Percentiles rank a stretch among this genome's conserved stretches.
phyloP scores from a whole-genome alignment of 768 basidiomycete species.

The Gloeostereum incarnatum region DNA sequence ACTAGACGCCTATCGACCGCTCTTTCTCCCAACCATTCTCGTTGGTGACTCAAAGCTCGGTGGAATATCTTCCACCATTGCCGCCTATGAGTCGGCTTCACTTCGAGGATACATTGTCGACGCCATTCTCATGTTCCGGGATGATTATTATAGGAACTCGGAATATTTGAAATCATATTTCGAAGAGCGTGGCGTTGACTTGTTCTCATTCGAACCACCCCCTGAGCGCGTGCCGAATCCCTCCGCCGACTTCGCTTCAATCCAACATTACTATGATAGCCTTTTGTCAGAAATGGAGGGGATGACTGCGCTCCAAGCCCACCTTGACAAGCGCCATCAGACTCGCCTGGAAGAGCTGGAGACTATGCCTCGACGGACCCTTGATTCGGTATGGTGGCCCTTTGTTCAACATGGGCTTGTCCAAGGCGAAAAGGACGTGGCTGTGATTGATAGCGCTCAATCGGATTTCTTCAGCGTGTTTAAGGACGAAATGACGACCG shows the following conservation, averaged over 20 bases:
- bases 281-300: slow-evolving; percentile 26
- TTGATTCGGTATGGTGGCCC: slow-evolving; percentile 90
- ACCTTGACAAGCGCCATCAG: slow-evolving; percentile 56
- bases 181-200: slow-evolving; percentile 52
- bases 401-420: slow-evolving; percentile 87
- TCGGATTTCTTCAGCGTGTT: slow-evolving; percentile 82
- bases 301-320: slow-evolving; percentile 37
- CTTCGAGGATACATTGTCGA: slow-evolving; percentile 90
- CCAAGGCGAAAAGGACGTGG: slow-evolving; percentile 62
- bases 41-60: slow-evolving; percentile 86
- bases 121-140: slow-evolving; percentile 73
- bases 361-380: slow-evolving; percentile 69
- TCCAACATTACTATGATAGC: slow-evolving; percentile 68
- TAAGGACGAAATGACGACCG: slow-evolving; percentile 17
- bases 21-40: slow-evolving; percentile 82
- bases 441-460: slow-evolving; percentile 85
- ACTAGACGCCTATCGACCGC: slow-evolving; percentile 74
- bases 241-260: slow-evolving; percentile 35
- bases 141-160: slow-evolving; percentile 81
- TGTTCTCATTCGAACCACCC: slow-evolving; percentile 47
- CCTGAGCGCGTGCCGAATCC: slow-evolving; percentile 37
- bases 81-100: slow-evolving; percentile 85
- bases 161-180: slow-evolving; percentile 81
- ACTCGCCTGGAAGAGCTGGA: slow-evolving; percentile 64
- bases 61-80: slow-evolving; percentile 86